Evolutionary conservation across 306 rosid genomes (phyloP), one percentile per base, ranked within the genome.

Genomic region (Nissolia schottii): DNA sequence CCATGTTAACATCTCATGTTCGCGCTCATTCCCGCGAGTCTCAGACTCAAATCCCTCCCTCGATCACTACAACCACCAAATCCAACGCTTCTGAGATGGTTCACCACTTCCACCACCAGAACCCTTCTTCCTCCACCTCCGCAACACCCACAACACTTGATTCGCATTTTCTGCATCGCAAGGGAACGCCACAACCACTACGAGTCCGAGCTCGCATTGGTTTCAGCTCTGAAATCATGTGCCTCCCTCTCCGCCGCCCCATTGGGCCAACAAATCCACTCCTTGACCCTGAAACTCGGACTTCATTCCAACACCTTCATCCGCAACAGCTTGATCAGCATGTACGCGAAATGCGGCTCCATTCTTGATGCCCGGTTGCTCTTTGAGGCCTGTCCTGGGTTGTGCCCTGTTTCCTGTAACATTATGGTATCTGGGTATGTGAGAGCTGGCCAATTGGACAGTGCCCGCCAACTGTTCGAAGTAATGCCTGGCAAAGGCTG

Each of bases 351-450:
- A 83, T 84, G 89, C 61, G 84, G 87, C 55, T 83, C 67, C 46
- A 31, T 94, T 12, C 27, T 32, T 12, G 83, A 84, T 41, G 96
- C 92, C 11, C 78, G 37, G 4, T 64, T 70, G 29, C 40, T 94
- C 70, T 91, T 91, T 68, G 69, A 81, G 20, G 77, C 80, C 38
- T 80, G 50, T 64, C 72, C 83, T 23, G 48, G 12, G 38, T 63
- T 83, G 82, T 96, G 91, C 71, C 75, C 77, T 22, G 91, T 94
- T 1, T 89, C 95, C 7, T 91, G 87, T 85, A 94, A 94, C 65
- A 94, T 91, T 22, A 91, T 94, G 96, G 28, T 91, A 5, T 64
- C 81, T 12, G 98, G 92, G 84, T 91, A 79, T 76, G 61, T 83
- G 2, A 91, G 77, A 86, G 68, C 61, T 29, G 88, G 92, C 20